Evolutionary conservation across 352 stramenopile species (phyloP), one percentile per base, ranked within the genome.

Genomic region (Phytophthora syringae): DNA sequence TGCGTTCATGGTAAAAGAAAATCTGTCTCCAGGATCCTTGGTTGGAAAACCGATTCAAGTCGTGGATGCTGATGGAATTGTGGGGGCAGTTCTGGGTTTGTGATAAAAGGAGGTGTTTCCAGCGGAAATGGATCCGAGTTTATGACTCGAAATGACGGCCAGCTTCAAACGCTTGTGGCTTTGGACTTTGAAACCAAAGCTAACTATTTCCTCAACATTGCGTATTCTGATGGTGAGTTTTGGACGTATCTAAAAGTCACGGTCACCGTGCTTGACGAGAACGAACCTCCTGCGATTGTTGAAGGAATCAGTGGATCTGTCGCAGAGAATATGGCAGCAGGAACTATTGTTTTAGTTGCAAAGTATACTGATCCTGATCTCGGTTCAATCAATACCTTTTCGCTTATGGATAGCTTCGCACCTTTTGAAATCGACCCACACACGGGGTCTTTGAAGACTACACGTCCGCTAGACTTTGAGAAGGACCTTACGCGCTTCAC

Each of bases 381-480:
- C 6, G 55, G 21, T 13, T 60, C 68, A 1, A 45, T 4, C 7
- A 84, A 88, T 27, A 24, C 45, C 11, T 75, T 75, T 32, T 49
- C 30, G 1, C 67, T 75, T 1, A 28, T 61, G 12, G 61, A 75
- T 64, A 52, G n/a, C 2, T 68, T 64, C 50, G 37, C 48, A 3
- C 67, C 67, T 9, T 75, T 75, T 18, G n/a, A 43, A 37, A 64
- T 75, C 16, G 55, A 71, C 7, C 21, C 3, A 22, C 5, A 25
- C 12, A 72, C 44, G 18, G 76, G 78, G 2, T n/a, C 47, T 7
- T 36, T 90, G 12, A 56, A 36, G 34, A 86, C 74, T 6, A 80
- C 72, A 21, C 72, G 76, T 0, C 15, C 67, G 5, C 22, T 88
- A 6, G 76, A 90, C 52, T 90, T 72, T 63, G 81, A 90, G 55